Evolutionary conservation across 208 protist species (phyloP).

Genomic region (Lotmaria passim): DNA sequence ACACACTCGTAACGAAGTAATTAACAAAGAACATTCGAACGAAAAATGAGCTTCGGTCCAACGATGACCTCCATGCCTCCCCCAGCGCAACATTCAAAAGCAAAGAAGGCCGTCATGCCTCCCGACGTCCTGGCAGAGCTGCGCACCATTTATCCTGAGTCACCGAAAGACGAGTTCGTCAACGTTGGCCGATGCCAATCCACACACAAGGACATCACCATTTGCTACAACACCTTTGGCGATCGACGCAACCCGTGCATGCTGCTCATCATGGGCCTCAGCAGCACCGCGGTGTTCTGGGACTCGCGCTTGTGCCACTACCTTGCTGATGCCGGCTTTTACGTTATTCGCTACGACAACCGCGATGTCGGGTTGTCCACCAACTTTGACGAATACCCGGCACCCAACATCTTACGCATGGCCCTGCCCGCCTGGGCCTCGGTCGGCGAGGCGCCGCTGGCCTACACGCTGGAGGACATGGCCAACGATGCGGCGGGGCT

Average conservation of each 20-base stretch:
- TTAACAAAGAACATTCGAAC: neutral
- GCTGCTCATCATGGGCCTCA: constrained; percentile 79
- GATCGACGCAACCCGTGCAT: constrained; percentile 54
- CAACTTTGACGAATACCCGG: constrained; percentile 53
- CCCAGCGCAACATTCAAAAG: neutral
- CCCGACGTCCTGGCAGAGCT: constrained; percentile 21
- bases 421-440: constrained; percentile 54
- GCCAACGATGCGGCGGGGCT: constrained; percentile 65
- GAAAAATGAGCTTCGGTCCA: neutral
- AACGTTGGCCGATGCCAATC: constrained; percentile 62
- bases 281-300: constrained; percentile 69
- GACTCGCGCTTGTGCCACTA: constrained; percentile 73
- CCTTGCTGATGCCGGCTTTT: constrained; percentile 68
- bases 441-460: constrained; percentile 48
- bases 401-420: constrained; percentile 48
- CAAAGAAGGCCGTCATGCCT: constrained; percentile 10
- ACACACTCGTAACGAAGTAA: too few species aligned
- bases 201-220: constrained; percentile 50
- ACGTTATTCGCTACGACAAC: constrained; percentile 83
- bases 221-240: constrained; percentile 83
- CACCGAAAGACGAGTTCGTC: constrained; percentile 40
- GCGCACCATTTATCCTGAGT: constrained; percentile 5
- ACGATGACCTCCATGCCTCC: constrained; percentile 13
- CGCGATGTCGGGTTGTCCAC: constrained; percentile 78
- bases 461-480: constrained; percentile 81